These are phyloP conservation scores for Penicillium argentinense DNA, from an alignment of 495 filamentous ascomycete genomes.

Conservation along the genomic window DNA sequence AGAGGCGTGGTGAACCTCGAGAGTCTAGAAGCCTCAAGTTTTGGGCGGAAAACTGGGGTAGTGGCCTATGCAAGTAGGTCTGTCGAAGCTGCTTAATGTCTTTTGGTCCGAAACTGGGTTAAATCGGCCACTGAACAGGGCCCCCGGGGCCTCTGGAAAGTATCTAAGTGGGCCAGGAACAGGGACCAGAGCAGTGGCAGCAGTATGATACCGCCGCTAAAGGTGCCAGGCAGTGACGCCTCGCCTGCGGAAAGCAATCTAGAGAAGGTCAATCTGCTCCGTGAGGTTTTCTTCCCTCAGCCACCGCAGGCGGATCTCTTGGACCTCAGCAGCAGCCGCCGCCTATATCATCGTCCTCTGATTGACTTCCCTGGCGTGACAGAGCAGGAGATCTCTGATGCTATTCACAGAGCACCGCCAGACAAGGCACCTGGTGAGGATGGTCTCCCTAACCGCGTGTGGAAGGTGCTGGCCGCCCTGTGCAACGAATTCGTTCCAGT, in stretches of 20 bases:
- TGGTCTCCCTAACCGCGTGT: constrained; percentile 6
- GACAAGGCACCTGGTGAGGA: constrained; percentile 10
- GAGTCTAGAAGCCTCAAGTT: constrained; percentile 20
- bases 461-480: neutral
- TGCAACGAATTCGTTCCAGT: neutral
- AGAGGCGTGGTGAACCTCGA: constrained; percentile 21
- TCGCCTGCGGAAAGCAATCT: too few relatives aligned
- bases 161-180: too few relatives aligned
- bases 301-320: constrained; percentile 6
- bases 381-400: neutral
- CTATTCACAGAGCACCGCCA: neutral
- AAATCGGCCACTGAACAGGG: too few relatives aligned
- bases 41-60: too few relatives aligned
- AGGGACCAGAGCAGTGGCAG: too few relatives aligned
- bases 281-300: constrained; percentile 6
- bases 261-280: too few relatives aligned
- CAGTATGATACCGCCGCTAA: too few relatives aligned
- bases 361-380: constrained; percentile 3
- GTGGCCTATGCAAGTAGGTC: too few relatives aligned
- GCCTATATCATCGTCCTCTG: constrained; percentile 1
- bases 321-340: neutral
- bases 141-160: too few relatives aligned
- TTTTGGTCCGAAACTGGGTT: too few relatives aligned
- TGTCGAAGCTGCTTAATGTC: too few relatives aligned
- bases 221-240: too few relatives aligned